A percentile compares a stretch with the other conserved stretches of the same genome.
phyloP scores from a whole-genome alignment of 495 filamentous ascomycete genomes.

The Tuber magnatum region DNA sequence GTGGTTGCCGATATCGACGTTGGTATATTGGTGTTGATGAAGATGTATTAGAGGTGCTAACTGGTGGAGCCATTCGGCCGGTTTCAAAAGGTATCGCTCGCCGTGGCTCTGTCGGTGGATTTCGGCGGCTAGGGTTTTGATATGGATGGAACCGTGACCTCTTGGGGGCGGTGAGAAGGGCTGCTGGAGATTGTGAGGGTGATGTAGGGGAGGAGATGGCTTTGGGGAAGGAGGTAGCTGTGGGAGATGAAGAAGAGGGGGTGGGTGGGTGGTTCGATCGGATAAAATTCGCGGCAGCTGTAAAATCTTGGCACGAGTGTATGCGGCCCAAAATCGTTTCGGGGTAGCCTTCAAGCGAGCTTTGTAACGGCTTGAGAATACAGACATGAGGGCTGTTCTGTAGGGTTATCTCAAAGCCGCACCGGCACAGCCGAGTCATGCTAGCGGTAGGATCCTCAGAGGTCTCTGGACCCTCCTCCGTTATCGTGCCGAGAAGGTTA shows the following conservation, averaged over 20 bases:
- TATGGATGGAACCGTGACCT: background rate
- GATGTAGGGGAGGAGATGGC: background rate
- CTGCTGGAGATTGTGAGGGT: background rate
- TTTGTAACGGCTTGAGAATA: background rate
- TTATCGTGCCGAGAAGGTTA: background rate
- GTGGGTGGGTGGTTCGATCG: background rate
- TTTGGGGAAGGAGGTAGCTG: background rate
- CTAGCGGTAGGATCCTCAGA: background rate
- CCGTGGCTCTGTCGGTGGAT: background rate
- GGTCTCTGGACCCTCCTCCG: background rate
- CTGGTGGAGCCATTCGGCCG: background rate
- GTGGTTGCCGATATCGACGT: background rate
- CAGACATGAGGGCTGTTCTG: background rate
- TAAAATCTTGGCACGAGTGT: background rate
- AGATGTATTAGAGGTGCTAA: background rate
- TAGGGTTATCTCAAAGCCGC: background rate
- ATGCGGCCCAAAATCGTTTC: background rate
- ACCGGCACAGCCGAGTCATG: background rate
- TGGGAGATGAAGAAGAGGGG: background rate
- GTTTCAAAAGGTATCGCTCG: background rate
- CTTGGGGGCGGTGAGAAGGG: background rate
- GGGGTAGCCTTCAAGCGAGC: background rate
- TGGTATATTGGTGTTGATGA: slow-evolving; percentile 1
- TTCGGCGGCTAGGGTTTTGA: background rate
- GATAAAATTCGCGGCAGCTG: background rate